A percentile compares a stretch with the other conserved stretches of the same genome.
These are phyloP conservation scores for Vitis riparia DNA, from an alignment of 164 flowering plant species.

Conservation along the genomic window DNA sequence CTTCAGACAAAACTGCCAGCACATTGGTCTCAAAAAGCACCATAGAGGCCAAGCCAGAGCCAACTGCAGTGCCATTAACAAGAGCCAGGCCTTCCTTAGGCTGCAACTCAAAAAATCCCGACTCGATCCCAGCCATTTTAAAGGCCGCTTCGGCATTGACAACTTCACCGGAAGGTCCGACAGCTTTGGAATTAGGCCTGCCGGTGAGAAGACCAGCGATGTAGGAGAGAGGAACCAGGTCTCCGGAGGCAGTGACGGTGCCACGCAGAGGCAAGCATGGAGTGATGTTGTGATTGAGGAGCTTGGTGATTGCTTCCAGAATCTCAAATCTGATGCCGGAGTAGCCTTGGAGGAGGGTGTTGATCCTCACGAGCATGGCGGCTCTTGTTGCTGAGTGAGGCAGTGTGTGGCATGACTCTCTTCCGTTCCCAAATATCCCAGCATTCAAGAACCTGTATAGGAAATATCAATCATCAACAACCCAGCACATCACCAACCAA, in stretches of 20 bases:
- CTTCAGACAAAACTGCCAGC: constrained; percentile 3
- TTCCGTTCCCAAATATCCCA: constrained; percentile 2
- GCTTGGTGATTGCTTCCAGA: constrained; percentile 8
- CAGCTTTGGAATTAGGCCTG: constrained; percentile 8
- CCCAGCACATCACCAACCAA: no score
- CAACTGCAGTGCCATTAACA: constrained; percentile 15
- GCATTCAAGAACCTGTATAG: constrained; percentile 6
- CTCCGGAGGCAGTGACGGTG: constrained; percentile 13
- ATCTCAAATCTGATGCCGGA: constrained; percentile 14
- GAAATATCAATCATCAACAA: no score
- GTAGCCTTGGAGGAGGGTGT: constrained; percentile 16
- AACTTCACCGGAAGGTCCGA: not conserved
- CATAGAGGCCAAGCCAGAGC: constrained; percentile 11
- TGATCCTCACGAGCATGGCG: constrained; percentile 11
- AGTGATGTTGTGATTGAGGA: constrained; percentile 9
- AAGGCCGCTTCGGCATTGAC: constrained; percentile 3
- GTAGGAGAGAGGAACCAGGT: constrained; percentile 9
- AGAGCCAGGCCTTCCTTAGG: constrained; percentile 13
- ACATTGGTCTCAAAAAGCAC: constrained; percentile 9
- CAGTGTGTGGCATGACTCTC: constrained; percentile 9
- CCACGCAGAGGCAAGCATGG: constrained; percentile 14
- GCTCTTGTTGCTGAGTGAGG: constrained; percentile 7
- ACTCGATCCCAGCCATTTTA: not conserved
- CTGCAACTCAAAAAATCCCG: constrained; percentile 9
- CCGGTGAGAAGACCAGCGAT: constrained; percentile 13